These are phyloP conservation scores for Podaxis rugospora DNA, from an alignment of 768 basidiomycete genomes.

Conservation along the genomic window DNA sequence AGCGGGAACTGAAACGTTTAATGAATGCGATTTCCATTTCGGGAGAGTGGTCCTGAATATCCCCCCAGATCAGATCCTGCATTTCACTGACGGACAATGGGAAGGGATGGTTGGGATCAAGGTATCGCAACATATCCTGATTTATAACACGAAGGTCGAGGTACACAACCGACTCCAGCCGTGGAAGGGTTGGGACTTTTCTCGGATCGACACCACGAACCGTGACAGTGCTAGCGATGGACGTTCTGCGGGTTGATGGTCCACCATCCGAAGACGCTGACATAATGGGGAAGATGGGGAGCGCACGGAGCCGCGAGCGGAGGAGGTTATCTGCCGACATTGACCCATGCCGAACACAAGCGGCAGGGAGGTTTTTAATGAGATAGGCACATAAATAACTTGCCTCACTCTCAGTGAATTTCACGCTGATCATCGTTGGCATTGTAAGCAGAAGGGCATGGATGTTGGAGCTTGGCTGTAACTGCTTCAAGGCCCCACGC, in stretches of 20 bases:
- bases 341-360: background rate
- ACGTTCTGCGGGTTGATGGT: background rate
- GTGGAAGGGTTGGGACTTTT: background rate
- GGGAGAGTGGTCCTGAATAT: constrained; percentile 6
- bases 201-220: constrained; percentile 1
- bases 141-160: background rate
- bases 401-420: background rate
- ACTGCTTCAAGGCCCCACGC: constrained; percentile 4
- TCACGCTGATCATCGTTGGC: background rate
- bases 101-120: constrained; percentile 16
- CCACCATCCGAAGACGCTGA: constrained; percentile 10
- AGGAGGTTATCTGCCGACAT: constrained; percentile 7
- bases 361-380: background rate
- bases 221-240: background rate
- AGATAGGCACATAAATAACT: background rate
- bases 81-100: constrained; percentile 8
- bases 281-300: constrained; percentile 27
- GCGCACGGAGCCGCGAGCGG: constrained; percentile 12
- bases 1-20: constrained; percentile 16
- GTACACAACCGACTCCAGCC: background rate
- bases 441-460: constrained; percentile 26
- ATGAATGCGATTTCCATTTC: constrained; percentile 3
- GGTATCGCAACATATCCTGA: constrained; percentile 10
- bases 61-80: background rate
- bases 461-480: constrained; percentile 12